Evolutionary conservation across 2,329 filamentous ascomycete species (phyloP).

Genomic region (Acrodontium crateriforme): DNA sequence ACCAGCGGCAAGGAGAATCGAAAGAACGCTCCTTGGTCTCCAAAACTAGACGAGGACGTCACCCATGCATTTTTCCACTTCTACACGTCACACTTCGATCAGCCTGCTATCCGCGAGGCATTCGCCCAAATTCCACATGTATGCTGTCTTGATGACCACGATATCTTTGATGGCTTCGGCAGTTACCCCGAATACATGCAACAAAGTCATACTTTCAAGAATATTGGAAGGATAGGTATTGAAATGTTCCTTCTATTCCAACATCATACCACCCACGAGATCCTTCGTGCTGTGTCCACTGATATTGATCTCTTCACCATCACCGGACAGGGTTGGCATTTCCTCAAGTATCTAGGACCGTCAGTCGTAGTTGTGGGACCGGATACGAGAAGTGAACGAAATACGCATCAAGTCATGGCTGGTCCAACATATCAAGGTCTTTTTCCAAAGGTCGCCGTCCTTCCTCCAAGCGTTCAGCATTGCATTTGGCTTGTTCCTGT

Average conservation of each 20-base stretch:
- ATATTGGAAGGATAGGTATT: conserved; percentile 86
- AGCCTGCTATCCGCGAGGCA: conserved; percentile 83
- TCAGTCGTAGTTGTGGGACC: conserved; percentile 79
- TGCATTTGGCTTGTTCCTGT: conserved; percentile 94
- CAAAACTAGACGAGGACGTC: conserved; percentile 88
- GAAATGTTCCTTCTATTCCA: conserved; percentile 99
- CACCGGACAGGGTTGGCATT: conserved; percentile 96
- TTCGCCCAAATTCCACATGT: conserved; percentile 96
- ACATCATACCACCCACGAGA: conserved; percentile 89
- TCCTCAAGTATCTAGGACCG: conserved; percentile 89
- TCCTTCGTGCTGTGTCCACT: conserved; percentile 74
- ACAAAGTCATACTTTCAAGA: conserved; percentile 93
- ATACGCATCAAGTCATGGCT: conserved; percentile 80
- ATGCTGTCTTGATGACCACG: conserved; percentile 87
- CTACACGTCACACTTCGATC: conserved; percentile 96
- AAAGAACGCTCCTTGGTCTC: conserved; percentile 83
- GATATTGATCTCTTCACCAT: conserved; percentile 92
- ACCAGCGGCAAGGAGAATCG: conserved; percentile 88
- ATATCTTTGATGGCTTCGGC: conserved; percentile 96
- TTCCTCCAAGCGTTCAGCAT: conserved; percentile 89
- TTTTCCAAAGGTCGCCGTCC: conserved; percentile 83
- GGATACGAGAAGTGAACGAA: conserved; percentile 84
- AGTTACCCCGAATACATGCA: conserved; percentile 99
- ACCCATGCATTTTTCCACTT: conserved; percentile 97
- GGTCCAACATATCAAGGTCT: conserved; percentile 94